phyloP scores from a whole-genome alignment of 2,329 filamentous ascomycete species.

The Leptodontidium sp. region DNA sequence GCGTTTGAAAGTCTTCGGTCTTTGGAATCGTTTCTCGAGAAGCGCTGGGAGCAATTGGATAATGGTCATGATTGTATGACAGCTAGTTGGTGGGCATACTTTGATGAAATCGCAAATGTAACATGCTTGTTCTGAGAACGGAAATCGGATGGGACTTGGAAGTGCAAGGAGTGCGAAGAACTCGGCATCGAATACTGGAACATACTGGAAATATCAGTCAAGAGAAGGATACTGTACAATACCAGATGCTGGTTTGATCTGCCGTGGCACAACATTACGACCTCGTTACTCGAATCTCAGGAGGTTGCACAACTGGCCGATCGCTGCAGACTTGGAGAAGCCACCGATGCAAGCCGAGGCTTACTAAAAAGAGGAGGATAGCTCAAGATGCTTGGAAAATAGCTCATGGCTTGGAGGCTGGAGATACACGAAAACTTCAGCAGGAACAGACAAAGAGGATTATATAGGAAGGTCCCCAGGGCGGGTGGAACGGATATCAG shows the following conservation, averaged over 20 bases:
- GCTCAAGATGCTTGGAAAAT: slow-evolving; percentile 15
- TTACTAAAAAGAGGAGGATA: neutral
- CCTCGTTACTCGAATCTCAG: neutral
- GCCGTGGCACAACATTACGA: neutral
- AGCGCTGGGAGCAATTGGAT: slow-evolving; percentile 40
- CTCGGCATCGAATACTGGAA: neutral
- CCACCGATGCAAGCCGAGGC: neutral
- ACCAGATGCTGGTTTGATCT: neutral
- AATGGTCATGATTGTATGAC: slow-evolving; percentile 23
- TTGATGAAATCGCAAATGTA: slow-evolving; percentile 41
- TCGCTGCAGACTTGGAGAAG: neutral
- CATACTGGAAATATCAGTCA: neutral
- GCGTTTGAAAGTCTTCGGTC: slow-evolving; percentile 42
- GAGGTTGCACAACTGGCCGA: neutral
- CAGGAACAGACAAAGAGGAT: neutral
- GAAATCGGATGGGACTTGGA: neutral
- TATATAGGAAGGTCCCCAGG: neutral
- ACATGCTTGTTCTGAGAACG: slow-evolving; percentile 41
- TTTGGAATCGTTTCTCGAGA: slow-evolving; percentile 38
- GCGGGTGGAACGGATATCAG: neutral
- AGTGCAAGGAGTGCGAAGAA: neutral
- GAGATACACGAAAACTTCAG: neutral
- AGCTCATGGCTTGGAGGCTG: slow-evolving; percentile 17
- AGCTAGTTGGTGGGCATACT: slow-evolving; percentile 42
- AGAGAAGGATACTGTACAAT: neutral